A percentile compares a stretch with the other conserved stretches of the same genome.
Conservation (phyloP, 257 asterid genomes). For the Lavandula angustifolia region DNA sequence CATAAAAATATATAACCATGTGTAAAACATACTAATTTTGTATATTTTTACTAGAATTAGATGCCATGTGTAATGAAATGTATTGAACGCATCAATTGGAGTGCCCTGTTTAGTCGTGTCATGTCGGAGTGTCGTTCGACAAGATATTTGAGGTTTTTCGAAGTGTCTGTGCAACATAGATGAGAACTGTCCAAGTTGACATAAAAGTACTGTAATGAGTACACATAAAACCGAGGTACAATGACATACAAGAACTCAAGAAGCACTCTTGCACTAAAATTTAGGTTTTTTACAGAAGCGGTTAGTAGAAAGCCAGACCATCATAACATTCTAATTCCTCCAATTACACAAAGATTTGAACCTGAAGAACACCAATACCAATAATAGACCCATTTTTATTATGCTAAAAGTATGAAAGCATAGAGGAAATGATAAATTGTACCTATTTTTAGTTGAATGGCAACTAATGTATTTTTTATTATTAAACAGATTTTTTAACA, state of each 20-base stretch:
- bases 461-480: neutral
- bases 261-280: neutral
- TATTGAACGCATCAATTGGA: too few relatives aligned
- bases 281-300: neutral
- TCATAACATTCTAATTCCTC: constrained; percentile 1
- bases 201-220: neutral
- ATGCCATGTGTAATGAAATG: too few relatives aligned
- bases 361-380: neutral
- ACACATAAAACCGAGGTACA: neutral
- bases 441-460: neutral
- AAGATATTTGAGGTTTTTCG: too few relatives aligned
- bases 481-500: too few relatives aligned
- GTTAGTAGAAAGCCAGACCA: constrained; percentile 1
- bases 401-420: neutral
- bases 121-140: too few relatives aligned
- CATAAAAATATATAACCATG: too few relatives aligned
- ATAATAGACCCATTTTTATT: neutral
- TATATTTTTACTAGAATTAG: too few relatives aligned
- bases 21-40: too few relatives aligned
- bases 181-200: neutral
- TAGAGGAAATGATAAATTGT: neutral
- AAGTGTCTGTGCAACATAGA: too few relatives aligned
- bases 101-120: too few relatives aligned
- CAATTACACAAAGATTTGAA: constrained; percentile 10
- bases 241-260: constrained; percentile 9